phyloP scores from a whole-genome alignment of 1,284 basidiomycete species.

The Pisolithus thermaeus region DNA sequence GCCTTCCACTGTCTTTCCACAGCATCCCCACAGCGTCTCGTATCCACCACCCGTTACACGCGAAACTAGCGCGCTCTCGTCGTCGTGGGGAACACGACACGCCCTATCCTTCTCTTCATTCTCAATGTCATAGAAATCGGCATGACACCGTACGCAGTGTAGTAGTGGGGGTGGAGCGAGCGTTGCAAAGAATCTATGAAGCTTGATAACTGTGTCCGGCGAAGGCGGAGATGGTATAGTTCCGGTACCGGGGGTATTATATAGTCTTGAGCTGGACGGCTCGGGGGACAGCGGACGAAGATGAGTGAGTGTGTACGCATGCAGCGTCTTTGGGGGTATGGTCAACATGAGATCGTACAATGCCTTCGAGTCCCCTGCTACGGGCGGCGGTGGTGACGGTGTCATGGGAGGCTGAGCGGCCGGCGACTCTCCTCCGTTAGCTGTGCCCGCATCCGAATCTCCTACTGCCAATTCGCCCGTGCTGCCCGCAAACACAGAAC shows the following conservation, averaged over 20 bases:
- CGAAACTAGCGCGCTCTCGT: conserved; percentile 49
- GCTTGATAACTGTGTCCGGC: conserved; percentile 31
- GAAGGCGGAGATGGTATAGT: conserved; percentile 22
- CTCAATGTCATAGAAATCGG: conserved; percentile 51
- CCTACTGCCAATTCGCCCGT: conserved; percentile 15
- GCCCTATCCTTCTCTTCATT: conserved; percentile 42
- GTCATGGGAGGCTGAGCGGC: conserved; percentile 17
- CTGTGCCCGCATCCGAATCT: conserved; percentile 8
- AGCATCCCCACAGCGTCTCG: conserved; percentile 64
- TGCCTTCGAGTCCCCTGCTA: conserved; percentile 22
- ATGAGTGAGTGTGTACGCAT: conserved; percentile 52
- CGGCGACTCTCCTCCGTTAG: conserved; percentile 6
- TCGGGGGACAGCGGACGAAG: conserved; percentile 29
- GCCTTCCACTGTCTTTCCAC: conserved; percentile 61
- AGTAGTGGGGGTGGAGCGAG: conserved; percentile 59
- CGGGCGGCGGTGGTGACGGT: conserved; percentile 18
- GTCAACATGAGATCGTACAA: conserved; percentile 48
- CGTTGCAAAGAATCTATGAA: conserved; percentile 50
- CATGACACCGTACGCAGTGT: conserved; percentile 72
- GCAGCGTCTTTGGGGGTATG: conserved; percentile 61
- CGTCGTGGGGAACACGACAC: conserved; percentile 51
- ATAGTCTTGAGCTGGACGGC: conserved; percentile 9
- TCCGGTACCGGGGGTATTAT: conserved; percentile 1
- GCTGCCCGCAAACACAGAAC: conserved; percentile 17
- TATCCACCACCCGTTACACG: conserved; percentile 35